Percentiles rank a stretch among this genome's conserved stretches.
These are phyloP conservation scores for Hymenoscyphus fraxineus DNA, from an alignment of 2,329 filamentous ascomycete species.

Conservation along the genomic window DNA sequence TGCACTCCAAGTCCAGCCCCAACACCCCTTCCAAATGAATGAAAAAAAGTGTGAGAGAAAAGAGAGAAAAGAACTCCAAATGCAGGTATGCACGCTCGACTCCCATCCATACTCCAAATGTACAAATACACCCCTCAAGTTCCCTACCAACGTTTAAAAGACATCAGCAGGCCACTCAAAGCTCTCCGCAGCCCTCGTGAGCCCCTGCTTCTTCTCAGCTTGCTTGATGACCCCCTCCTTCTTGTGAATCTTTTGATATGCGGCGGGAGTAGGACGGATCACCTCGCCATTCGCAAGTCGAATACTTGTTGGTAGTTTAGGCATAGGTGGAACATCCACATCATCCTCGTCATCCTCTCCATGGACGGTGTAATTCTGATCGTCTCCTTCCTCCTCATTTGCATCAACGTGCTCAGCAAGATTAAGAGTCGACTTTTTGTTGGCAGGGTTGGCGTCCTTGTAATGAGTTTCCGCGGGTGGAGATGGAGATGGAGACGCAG, in stretches of 20 bases:
- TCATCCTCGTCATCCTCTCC: not conserved
- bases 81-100: too few species aligned
- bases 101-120: too few species aligned
- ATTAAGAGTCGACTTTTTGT: constrained; percentile 2
- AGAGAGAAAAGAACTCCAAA: too few species aligned
- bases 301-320: constrained; percentile 28
- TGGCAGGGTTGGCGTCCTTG: not conserved
- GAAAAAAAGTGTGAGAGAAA: too few species aligned
- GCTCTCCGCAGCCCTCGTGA: constrained; percentile 21
- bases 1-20: too few species aligned
- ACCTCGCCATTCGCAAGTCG: constrained; percentile 25
- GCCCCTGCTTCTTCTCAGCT: constrained; percentile 8
- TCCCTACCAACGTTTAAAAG: constrained; percentile 31
- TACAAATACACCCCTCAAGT: too few species aligned
- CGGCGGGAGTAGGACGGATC: constrained; percentile 13
- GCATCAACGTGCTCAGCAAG: not conserved
- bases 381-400: constrained; percentile 10
- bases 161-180: constrained; percentile 44
- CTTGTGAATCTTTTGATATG: not conserved
- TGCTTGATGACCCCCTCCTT: constrained; percentile 1
- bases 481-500: not conserved
- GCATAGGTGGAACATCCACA: constrained; percentile 19
- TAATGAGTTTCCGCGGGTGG: not conserved
- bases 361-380: constrained; percentile 6
- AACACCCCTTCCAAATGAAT: too few species aligned